Percentiles rank a stretch among this genome's conserved stretches.
Evolutionary conservation across 148 eudicot species (phyloP).

Genomic region (Diospyros kaki): DNA sequence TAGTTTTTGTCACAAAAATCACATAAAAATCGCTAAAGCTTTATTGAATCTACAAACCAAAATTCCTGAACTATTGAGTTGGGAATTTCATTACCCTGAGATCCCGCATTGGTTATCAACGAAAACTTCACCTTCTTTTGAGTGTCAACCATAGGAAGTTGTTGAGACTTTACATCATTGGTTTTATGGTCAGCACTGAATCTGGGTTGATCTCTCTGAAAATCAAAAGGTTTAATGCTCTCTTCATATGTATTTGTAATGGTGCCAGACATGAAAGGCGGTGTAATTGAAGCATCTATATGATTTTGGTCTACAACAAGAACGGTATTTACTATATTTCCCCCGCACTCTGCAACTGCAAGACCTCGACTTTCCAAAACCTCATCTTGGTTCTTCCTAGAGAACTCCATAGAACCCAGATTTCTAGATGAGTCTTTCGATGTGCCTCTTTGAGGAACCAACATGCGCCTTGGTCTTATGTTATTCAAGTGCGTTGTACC

Average conservation of each 20-base stretch:
- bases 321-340: conserved; percentile 22
- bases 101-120: conserved; percentile 25
- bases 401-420: conserved; percentile 24
- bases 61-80: background rate
- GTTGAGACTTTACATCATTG: conserved; percentile 34
- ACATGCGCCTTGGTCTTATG: conserved; percentile 61
- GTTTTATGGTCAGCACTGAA: conserved; percentile 17
- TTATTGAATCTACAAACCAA: background rate
- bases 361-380: conserved; percentile 15
- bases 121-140: conserved; percentile 82
- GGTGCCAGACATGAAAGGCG: conserved; percentile 50
- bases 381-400: conserved; percentile 24
- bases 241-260: conserved; percentile 44
- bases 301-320: conserved; percentile 32
- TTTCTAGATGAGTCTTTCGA: conserved; percentile 25
- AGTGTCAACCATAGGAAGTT: conserved; percentile 35
- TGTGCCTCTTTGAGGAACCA: conserved; percentile 49
- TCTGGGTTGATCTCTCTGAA: conserved; percentile 35
- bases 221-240: conserved; percentile 25
- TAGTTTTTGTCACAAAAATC: background rate
- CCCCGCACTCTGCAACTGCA: conserved; percentile 17
- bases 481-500: conserved; percentile 58
- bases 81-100: conserved; percentile 48
- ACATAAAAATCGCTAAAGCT: background rate
- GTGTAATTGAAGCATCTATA: conserved; percentile 54